Evolutionary conservation across 371 early-diverging fungal genomes (phyloP), one percentile per base, ranked within the genome.

Genomic region (Vairimorpha necatrix): DNA sequence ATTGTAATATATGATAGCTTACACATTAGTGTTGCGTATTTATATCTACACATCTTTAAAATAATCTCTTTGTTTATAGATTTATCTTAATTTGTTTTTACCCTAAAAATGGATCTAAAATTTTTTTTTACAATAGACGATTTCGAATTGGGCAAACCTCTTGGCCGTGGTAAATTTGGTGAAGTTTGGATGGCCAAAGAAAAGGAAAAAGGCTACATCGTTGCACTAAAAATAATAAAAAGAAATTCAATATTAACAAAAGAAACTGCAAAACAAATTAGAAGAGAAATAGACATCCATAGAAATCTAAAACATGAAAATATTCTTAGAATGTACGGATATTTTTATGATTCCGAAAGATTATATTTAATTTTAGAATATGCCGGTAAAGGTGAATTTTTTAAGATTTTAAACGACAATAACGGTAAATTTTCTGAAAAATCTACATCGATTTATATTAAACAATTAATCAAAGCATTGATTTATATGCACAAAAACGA

Each of bases 101-200:
- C 42, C 42, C 42, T 42, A 42, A 42, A 42, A 42, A 42, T 65
- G 47, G 22, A 46, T 1, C 22, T 2, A 36, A 65, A 65, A 26
- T 22, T 9, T 6, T 46, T 38, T 36, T 65, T 42, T 38, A 87
- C 89, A 11, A 80, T 96, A 53, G 83, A 89, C 14, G 95, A 96
- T 84, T 98, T 98, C 88, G 95, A 96, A 75, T 88, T 97, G 63
- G 97, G 95, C 13, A 87, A 88, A 50, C 86, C 90, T 0, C 84
- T 98, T 4, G 98, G 99, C 28, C 89, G 89, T 80, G 99, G 99
- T 7, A 93, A 93, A 76, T 97, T 97, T 87, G 99, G 98, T 0
- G 89, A 91, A 34, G 98, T 96, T 0, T 97, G 94, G 85, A 85
- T 94, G 22, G 97, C 95, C 16, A 87, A 89, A 70, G 94, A 96